Evolutionary conservation across 2,329 filamentous ascomycete species (phyloP).

Genomic region (Colletotrichum navitas): DNA sequence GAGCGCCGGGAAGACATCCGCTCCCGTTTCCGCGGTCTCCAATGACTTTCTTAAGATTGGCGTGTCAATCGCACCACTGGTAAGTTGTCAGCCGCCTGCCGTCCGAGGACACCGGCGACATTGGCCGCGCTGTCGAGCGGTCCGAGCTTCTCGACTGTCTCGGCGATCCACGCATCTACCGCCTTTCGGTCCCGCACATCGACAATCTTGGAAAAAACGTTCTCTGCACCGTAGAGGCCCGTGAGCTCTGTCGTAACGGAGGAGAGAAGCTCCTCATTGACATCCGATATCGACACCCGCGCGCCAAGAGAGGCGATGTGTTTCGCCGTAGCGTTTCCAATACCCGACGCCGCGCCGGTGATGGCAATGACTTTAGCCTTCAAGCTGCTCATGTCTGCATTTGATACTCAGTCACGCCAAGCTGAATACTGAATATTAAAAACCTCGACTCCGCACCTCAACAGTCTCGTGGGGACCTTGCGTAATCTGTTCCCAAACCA

Average conservation of each 20-base stretch:
- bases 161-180: conserved; percentile 47
- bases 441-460: not conserved
- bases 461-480: too few relatives aligned
- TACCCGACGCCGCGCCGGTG: conserved; percentile 62
- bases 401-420: too few relatives aligned
- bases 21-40: conserved; percentile 19
- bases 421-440: too few relatives aligned
- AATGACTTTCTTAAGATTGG: conserved; percentile 29
- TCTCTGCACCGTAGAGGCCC: conserved; percentile 11
- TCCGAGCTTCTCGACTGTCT: conserved; percentile 52
- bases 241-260: conserved; percentile 31
- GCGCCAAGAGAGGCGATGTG: conserved; percentile 59
- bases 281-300: conserved; percentile 61
- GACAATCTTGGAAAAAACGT: conserved; percentile 12
- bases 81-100: conserved; percentile 11
- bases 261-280: conserved; percentile 52
- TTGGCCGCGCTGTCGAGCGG: conserved; percentile 59
- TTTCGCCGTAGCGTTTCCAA: conserved; percentile 61
- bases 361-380: conserved; percentile 60
- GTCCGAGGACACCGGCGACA: conserved; percentile 47
- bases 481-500: not conserved
- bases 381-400: conserved; percentile 31
- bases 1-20: conserved; percentile 6
- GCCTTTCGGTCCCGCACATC: conserved; percentile 37
- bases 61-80: conserved; percentile 37